Base-by-base conservation (phyloP, 768 basidiomycete species). In the Pleurotus giganteus region DNA sequence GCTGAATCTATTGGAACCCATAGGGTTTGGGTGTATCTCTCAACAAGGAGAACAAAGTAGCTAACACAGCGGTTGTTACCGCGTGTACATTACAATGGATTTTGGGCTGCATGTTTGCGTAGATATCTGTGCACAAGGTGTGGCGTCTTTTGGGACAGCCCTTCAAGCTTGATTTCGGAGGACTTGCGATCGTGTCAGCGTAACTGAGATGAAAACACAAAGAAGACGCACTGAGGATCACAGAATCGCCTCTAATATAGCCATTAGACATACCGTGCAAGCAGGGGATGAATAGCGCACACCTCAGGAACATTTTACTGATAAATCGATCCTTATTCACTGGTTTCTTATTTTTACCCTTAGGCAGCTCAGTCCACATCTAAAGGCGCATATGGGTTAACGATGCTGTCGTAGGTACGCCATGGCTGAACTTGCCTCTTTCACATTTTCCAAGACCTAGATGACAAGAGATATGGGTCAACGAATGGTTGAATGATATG, bases 281-380 rank as follows among this genome's bases (percentile, higher is more conserved):
- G 36, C 43, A 43, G 26, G 29, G 42, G 21, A 9, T 47, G 21
- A 32, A 54, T 37, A 45, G 28, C 2, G 70, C 84, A 49, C 64
- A 89, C 91, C 93, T 82, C 58, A 98, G 74, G 73, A 96, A 98
- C 94, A 99, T 96, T 76, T 98, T 99, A 70, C 94, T 96, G 70
- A 99, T 96, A 77, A 98, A 99, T 45, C 97, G 83, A 73, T 98
- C 97, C 74, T 98, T 98, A 79, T 98, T 98, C 54, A 98, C 87
- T 5, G 97, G 92, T 68, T 98, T 98, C 78, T 97, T 98, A 68
- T 94, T 94, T 76, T 98, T 98, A 36, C 94, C 94, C 72, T 98
- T 98, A 17, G 97, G 97, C 44, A 87, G 71, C 70, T 99, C 97
- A 19, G 95, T 98, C 97, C 97, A 98, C 96, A 98, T 98, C 94